A percentile compares a stretch with the other conserved stretches of the same genome.
phyloP scores from a whole-genome alignment of 768 basidiomycete genomes.

The Boletellus ananiceps region DNA sequence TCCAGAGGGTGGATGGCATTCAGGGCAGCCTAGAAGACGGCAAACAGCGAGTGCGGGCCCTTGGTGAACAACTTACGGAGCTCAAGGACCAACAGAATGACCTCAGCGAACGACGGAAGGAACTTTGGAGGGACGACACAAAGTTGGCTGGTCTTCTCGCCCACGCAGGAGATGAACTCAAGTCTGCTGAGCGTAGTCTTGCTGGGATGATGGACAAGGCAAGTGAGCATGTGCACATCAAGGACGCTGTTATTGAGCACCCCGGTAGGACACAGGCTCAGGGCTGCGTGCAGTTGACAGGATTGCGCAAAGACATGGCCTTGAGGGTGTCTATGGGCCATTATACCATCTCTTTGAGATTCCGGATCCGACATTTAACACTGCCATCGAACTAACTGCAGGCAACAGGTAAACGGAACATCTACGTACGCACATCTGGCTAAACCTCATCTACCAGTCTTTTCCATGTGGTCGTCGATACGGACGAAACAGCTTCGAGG shows the following conservation, averaged over 20 bases:
- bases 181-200: conserved; percentile 71
- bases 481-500: conserved; percentile 86
- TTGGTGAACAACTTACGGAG: conserved; percentile 53
- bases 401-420: conserved; percentile 72
- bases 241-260: background rate
- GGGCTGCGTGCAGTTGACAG: conserved; percentile 84
- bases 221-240: conserved; percentile 1
- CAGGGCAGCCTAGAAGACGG: conserved; percentile 63
- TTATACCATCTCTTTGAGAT: conserved; percentile 92
- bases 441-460: conserved; percentile 41
- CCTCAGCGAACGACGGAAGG: conserved; percentile 79
- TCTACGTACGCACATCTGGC: background rate
- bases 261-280: conserved; percentile 78
- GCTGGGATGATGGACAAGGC: conserved; percentile 97
- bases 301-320: conserved; percentile 68
- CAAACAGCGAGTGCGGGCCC: conserved; percentile 47
- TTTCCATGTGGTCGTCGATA: conserved; percentile 97
- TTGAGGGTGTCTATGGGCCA: conserved; percentile 89
- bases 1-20: conserved; percentile 52
- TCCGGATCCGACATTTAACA: conserved; percentile 83
- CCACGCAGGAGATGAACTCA: conserved; percentile 76
- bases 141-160: conserved; percentile 75
- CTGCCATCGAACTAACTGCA: conserved; percentile 89
- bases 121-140: conserved; percentile 92
- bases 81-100: conserved; percentile 68